phyloP scores from a whole-genome alignment of 139 green algal species.

The Astrephomene gubernaculifera region DNA sequence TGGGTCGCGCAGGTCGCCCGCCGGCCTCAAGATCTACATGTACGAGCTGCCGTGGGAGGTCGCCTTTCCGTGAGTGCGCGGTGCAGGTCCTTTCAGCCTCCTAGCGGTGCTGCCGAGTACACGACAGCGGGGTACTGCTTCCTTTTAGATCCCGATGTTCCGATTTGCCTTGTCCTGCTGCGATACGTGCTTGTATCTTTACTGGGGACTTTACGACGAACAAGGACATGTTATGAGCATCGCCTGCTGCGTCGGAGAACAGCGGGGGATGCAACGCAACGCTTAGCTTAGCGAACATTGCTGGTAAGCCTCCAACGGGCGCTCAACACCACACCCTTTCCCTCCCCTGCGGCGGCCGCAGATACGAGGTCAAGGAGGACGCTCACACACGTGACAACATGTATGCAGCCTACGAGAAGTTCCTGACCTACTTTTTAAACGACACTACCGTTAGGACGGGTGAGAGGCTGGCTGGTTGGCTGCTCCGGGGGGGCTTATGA shows the following conservation, averaged over 20 bases:
- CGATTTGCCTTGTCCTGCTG: too few relatives aligned
- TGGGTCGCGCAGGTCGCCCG: constrained; percentile 2
- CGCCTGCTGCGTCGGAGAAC: too few relatives aligned
- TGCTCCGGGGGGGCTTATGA: too few relatives aligned
- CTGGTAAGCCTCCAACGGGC: too few relatives aligned
- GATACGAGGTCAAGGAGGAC: constrained; percentile 32
- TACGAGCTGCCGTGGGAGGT: constrained; percentile 52
- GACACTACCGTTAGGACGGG: constrained; percentile 20
- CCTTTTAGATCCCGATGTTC: too few relatives aligned
- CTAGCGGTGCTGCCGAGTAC: not conserved
- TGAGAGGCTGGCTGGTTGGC: not conserved
- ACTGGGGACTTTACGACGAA: too few relatives aligned
- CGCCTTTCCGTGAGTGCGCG: constrained; percentile 41
- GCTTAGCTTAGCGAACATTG: too few relatives aligned
- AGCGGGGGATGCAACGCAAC: too few relatives aligned
- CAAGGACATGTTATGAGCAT: too few relatives aligned
- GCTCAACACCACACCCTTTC: too few relatives aligned
- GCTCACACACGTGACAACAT: constrained; percentile 18
- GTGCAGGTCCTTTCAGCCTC: not conserved
- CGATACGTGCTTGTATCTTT: too few relatives aligned
- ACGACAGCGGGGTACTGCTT: too few relatives aligned
- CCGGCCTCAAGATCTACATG: constrained; percentile 46
- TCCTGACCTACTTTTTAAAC: constrained; percentile 31
- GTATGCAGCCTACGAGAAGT: constrained; percentile 45
- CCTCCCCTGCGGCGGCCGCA: not conserved